A percentile compares a stretch with the other conserved stretches of the same genome.
Evolutionary conservation across 2,329 filamentous ascomycete genomes (phyloP).

Genomic region (Westerdykella aurantiaca): DNA sequence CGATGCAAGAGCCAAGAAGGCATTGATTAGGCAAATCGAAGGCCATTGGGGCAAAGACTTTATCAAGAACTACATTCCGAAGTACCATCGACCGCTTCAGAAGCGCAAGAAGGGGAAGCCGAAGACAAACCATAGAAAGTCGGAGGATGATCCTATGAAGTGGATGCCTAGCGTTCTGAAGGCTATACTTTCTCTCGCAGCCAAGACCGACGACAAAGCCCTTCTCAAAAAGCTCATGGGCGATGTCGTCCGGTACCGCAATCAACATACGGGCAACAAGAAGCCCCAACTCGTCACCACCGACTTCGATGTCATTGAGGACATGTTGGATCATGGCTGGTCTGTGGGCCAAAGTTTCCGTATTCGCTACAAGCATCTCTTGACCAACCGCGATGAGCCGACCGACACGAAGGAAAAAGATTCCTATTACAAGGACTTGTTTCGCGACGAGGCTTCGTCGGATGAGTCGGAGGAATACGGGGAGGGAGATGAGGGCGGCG

Average conservation of each 20-base stretch:
- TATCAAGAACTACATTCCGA: conserved; percentile 25
- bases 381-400: conserved; percentile 10
- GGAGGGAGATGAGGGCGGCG: not conserved
- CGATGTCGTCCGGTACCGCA: conserved; percentile 25
- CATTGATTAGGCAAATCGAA: conserved; percentile 23
- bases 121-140: conserved; percentile 13
- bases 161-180: conserved; percentile 27
- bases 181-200: conserved; percentile 20
- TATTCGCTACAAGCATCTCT: conserved; percentile 28
- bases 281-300: conserved; percentile 30
- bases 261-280: conserved; percentile 26
- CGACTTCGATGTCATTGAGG: conserved; percentile 32
- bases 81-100: conserved; percentile 22
- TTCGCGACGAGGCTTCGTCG: not conserved
- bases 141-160: conserved; percentile 24
- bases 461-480: not conserved
- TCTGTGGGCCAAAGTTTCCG: conserved; percentile 16
- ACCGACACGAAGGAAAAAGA: not conserved
- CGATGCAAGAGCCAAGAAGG: conserved; percentile 20
- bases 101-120: conserved; percentile 15
- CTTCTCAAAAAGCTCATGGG: conserved; percentile 22
- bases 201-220: conserved; percentile 17
- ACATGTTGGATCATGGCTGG: conserved; percentile 25
- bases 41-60: conserved; percentile 24
- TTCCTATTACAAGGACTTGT: not conserved